These are phyloP conservation scores for Nicotiana rustica DNA, from an alignment of 305 asterid species.

Conservation along the genomic window DNA sequence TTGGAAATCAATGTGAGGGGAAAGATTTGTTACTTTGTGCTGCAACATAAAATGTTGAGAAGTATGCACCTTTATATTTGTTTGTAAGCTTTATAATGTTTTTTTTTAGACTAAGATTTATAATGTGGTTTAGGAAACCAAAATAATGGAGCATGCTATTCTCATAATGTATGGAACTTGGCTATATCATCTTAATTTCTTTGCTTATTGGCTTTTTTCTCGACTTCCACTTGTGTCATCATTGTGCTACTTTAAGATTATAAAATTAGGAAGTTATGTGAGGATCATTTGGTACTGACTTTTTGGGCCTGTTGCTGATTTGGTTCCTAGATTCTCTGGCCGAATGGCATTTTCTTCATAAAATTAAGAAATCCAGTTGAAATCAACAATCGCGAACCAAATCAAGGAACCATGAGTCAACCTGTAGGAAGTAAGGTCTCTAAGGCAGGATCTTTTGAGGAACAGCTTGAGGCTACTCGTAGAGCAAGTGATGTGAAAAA, in stretches of 20 bases:
- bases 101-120: conserved; percentile 17
- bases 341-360: conserved; percentile 82
- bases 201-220: conserved; percentile 19
- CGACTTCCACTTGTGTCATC: neutral
- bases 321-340: conserved; percentile 85
- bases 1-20: conserved; percentile 6
- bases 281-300: conserved; percentile 26
- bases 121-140: neutral
- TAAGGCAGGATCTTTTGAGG: conserved; percentile 82
- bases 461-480: conserved; percentile 98
- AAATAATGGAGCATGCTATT: neutral
- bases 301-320: conserved; percentile 39
- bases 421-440: conserved; percentile 54
- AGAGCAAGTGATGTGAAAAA: conserved; percentile 89
- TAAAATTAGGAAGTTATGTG: neutral
- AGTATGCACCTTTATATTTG: neutral
- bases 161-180: neutral
- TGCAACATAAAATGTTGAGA: conserved; percentile 13
- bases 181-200: conserved; percentile 21
- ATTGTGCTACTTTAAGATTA: neutral
- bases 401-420: conserved; percentile 50
- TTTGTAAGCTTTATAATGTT: neutral
- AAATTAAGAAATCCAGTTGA: conserved; percentile 56
- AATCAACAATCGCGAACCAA: conserved; percentile 49
- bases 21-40: neutral